Evolutionary conservation across 2,329 filamentous ascomycete species (phyloP).

Genomic region (Nannizzia gypsea): DNA sequence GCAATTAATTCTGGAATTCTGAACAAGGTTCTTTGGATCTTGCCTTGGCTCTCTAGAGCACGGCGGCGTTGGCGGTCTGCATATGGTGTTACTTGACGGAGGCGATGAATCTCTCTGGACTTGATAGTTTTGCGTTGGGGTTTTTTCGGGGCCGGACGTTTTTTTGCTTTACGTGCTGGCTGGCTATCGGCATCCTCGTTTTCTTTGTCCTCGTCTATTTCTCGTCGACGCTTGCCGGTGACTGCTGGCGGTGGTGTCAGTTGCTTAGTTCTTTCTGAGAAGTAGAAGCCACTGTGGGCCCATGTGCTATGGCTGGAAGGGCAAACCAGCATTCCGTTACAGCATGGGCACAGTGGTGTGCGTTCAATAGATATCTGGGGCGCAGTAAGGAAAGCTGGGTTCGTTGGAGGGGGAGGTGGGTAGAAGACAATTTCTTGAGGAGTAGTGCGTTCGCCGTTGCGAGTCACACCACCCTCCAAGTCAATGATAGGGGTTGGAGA

Average conservation of each 20-base stretch:
- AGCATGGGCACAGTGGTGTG: conserved; percentile 9
- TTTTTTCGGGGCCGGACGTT: background rate
- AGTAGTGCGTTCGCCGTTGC: background rate
- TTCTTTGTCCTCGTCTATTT: background rate
- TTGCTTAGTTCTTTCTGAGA: conserved; percentile 2
- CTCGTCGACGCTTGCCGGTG: conserved; percentile 6
- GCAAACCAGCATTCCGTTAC: conserved; percentile 9
- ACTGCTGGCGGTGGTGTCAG: conserved; percentile 10
- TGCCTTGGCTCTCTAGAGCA: conserved; percentile 21
- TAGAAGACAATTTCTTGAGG: background rate
- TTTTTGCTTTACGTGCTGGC: background rate
- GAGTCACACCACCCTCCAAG: background rate
- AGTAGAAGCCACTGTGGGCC: background rate
- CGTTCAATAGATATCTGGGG: background rate
- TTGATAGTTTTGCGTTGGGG: conserved; percentile 3
- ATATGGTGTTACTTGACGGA: conserved; percentile 17
- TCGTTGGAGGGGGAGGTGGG: background rate
- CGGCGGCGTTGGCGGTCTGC: conserved; percentile 23
- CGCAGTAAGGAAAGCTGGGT: background rate
- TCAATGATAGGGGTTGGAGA: conserved; percentile 2
- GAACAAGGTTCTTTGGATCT: conserved; percentile 25
- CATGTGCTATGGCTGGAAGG: conserved; percentile 10
- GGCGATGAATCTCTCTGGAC: conserved; percentile 9
- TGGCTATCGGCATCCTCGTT: background rate
- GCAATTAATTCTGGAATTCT: conserved; percentile 24